These are phyloP conservation scores for Ceratorhiza oryzae-sativae DNA, from an alignment of 1,284 basidiomycete genomes.

Conservation along the genomic window DNA sequence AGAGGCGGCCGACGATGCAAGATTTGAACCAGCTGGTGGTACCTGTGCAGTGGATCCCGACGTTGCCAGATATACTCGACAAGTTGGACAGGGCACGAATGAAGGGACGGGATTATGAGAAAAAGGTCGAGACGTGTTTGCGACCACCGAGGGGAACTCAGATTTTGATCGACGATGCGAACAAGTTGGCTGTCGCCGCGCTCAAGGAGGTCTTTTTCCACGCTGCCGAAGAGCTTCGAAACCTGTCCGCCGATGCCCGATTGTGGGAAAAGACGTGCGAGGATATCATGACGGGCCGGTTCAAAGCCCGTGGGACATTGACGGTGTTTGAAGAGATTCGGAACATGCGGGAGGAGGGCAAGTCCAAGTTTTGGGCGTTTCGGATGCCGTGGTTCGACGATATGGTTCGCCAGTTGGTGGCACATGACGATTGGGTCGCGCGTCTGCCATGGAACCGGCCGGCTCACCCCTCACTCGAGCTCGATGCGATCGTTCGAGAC, in stretches of 20 bases:
- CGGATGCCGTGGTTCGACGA: conserved; percentile 72
- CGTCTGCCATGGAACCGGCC: conserved; percentile 70
- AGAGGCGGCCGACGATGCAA: conserved; percentile 71
- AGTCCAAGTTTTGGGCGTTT: conserved; percentile 73
- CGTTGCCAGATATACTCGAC: conserved; percentile 66
- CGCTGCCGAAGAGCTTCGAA: conserved; percentile 69
- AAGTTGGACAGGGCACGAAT: conserved; percentile 64
- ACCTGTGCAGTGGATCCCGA: conserved; percentile 65
- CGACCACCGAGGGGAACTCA: conserved; percentile 50
- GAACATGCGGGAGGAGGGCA: conserved; percentile 73
- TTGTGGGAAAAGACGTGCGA: conserved; percentile 77
- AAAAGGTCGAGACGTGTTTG: conserved; percentile 74
- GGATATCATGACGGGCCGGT: conserved; percentile 69
- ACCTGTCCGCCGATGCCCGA: conserved; percentile 70
- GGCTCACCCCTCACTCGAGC: conserved; percentile 59
- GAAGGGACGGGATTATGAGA: conserved; percentile 77
- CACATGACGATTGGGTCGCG: conserved; percentile 72
- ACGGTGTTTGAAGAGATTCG: conserved; percentile 72
- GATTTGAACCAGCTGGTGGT: conserved; percentile 73
- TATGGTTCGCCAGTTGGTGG: conserved; percentile 67
- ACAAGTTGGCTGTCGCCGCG: conserved; percentile 18
- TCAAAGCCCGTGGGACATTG: conserved; percentile 58
- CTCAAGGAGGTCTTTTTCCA: conserved; percentile 39
- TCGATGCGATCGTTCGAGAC: conserved; percentile 69
- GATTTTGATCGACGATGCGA: conserved; percentile 23